These are phyloP conservation scores for Penicillium thymicola DNA, from an alignment of 2,329 filamentous ascomycete species.

Conservation along the genomic window DNA sequence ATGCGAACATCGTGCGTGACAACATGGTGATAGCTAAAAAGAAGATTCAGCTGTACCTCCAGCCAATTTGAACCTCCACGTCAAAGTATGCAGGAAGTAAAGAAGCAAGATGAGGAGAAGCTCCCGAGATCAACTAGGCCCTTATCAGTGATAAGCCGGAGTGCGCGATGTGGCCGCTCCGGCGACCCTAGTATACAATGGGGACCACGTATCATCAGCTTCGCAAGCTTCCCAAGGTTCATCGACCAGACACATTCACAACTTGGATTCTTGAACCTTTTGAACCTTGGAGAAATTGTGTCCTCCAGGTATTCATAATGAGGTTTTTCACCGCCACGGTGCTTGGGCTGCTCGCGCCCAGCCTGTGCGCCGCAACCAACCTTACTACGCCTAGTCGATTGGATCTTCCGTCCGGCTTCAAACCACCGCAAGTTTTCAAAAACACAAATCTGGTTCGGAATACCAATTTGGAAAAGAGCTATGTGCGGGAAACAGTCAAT, in stretches of 20 bases:
- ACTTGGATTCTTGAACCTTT: conserved; percentile 12
- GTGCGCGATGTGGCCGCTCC: conserved; percentile 34
- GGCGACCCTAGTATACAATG: conserved; percentile 33
- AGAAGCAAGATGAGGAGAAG: conserved; percentile 22
- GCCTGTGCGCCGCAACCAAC: conserved; percentile 33
- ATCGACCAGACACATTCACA: conserved; percentile 9
- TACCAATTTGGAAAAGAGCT: conserved; percentile 90
- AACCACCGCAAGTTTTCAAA: conserved; percentile 85
- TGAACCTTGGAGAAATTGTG: conserved; percentile 19
- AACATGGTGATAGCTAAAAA: not conserved
- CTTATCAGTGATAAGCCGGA: conserved; percentile 29
- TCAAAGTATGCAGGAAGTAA: conserved; percentile 6
- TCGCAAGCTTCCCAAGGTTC: conserved; percentile 15
- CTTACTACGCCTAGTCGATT: conserved; percentile 31
- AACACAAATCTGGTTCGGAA: conserved; percentile 88
- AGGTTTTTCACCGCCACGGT: conserved; percentile 39
- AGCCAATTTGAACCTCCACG: not conserved
- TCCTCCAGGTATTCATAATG: conserved; percentile 35
- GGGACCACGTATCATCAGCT: conserved; percentile 39
- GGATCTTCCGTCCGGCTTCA: conserved; percentile 56
- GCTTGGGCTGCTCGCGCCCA: conserved; percentile 36
- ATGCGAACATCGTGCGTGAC: conserved; percentile 18
- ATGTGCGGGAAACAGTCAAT: conserved; percentile 85
- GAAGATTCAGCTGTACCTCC: not conserved
- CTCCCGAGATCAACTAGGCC: not conserved